Evolutionary conservation across 495 filamentous ascomycete genomes (phyloP).

Genomic region (Tuber calosporum): DNA sequence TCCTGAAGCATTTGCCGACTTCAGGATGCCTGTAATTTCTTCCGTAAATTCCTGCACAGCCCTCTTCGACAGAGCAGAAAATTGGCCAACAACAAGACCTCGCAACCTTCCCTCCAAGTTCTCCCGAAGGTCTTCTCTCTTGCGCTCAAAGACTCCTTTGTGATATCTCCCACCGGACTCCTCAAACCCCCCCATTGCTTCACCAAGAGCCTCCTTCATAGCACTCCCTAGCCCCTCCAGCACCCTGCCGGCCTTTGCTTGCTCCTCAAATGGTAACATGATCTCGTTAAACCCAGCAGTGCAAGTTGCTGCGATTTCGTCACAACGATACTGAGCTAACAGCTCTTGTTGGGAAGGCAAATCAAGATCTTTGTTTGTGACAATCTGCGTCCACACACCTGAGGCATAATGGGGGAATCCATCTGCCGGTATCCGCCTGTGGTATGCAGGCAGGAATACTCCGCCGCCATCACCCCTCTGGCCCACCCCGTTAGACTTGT

Average conservation of each 20-base stretch:
- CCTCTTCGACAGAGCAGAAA: constrained; percentile 77
- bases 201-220: constrained; percentile 64
- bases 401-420: constrained; percentile 88
- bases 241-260: constrained; percentile 66
- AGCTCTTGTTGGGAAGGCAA: constrained; percentile 94
- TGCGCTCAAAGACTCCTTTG: constrained; percentile 83
- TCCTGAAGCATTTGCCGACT: constrained; percentile 53
- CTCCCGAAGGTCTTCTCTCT: constrained; percentile 71
- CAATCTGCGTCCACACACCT: constrained; percentile 95
- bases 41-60: constrained; percentile 84
- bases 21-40: constrained; percentile 54
- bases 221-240: constrained; percentile 67
- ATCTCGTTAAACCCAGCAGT: constrained; percentile 61
- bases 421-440: constrained; percentile 90
- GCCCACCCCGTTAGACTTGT: constrained; percentile 58
- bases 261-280: constrained; percentile 79
- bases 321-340: constrained; percentile 92
- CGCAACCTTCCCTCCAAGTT: constrained; percentile 84
- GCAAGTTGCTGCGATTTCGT: constrained; percentile 68
- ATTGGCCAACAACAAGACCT: constrained; percentile 75
- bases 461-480: constrained; percentile 50
- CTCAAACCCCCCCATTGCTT: constrained; percentile 75
- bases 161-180: constrained; percentile 86
- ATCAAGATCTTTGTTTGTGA: constrained; percentile 96
- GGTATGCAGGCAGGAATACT: constrained; percentile 88